Evolutionary conservation across 148 eudicot species (phyloP).

Genomic region (Amaranthus hypochondriacus): DNA sequence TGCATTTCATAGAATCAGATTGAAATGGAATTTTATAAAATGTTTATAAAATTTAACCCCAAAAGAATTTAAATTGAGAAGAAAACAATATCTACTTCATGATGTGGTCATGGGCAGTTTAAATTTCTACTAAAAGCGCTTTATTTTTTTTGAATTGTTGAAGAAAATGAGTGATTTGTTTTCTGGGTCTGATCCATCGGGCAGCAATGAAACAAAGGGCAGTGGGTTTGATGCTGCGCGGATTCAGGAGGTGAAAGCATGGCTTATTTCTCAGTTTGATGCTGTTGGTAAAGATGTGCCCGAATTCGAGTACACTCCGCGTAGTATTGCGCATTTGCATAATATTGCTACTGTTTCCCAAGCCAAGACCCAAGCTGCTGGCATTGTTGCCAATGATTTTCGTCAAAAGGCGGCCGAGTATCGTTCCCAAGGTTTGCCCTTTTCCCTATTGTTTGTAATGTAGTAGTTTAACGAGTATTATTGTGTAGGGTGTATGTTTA

Average conservation of each 20-base stretch:
- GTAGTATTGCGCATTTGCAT: conserved; percentile 79
- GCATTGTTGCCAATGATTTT: conserved; percentile 84
- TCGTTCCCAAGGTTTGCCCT: conserved; percentile 66
- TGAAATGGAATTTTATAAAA: background rate
- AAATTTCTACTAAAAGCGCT: background rate
- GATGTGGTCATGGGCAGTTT: background rate
- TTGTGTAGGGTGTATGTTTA: background rate
- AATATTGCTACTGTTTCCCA: conserved; percentile 76
- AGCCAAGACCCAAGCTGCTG: conserved; percentile 90
- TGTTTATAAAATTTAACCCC: background rate
- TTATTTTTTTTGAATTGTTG: conserved; percentile 2
- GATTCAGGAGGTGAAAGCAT: conserved; percentile 84
- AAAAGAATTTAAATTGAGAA: background rate
- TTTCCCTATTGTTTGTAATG: background rate
- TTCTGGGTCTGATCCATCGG: conserved; percentile 42
- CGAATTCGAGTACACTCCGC: conserved; percentile 83
- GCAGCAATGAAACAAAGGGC: conserved; percentile 36
- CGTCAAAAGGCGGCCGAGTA: conserved; percentile 87
- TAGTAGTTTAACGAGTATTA: background rate
- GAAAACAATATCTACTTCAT: background rate
- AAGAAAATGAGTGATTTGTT: conserved; percentile 58
- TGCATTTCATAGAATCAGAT: background rate
- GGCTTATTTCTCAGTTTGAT: conserved; percentile 82
- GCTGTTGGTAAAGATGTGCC: conserved; percentile 87
- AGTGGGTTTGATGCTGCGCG: conserved; percentile 66